Conservation (phyloP, 2,329 filamentous ascomycete species). For the Biscogniauxia sp. region DNA sequence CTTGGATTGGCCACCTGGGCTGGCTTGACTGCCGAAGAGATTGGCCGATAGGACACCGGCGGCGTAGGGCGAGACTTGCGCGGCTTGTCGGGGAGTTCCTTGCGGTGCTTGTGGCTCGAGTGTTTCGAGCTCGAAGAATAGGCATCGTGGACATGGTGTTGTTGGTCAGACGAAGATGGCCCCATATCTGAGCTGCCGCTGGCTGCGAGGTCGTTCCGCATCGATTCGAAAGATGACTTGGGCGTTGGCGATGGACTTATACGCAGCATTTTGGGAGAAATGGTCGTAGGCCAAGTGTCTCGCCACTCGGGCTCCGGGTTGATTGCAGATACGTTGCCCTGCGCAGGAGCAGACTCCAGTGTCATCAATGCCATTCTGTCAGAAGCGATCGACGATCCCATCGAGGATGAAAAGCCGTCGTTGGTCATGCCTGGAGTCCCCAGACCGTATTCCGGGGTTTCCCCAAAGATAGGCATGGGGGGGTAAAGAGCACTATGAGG, state of each 20-base stretch:
- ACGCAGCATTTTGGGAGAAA: slow-evolving; percentile 30
- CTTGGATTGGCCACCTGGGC: neutral
- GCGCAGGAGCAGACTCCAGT: slow-evolving; percentile 15
- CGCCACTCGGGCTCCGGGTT: slow-evolving; percentile 12
- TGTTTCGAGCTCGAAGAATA: slow-evolving; percentile 11
- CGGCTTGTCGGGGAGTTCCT: slow-evolving; percentile 27
- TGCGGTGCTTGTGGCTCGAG: slow-evolving; percentile 20
- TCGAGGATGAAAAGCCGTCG: slow-evolving; percentile 28
- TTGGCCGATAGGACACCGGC: slow-evolving; percentile 1
- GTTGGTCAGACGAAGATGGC: slow-evolving; percentile 14
- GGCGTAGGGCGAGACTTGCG: slow-evolving; percentile 12
- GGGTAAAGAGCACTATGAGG: slow-evolving; percentile 9
- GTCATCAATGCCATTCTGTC: slow-evolving; percentile 29
- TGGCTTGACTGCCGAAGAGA: neutral
- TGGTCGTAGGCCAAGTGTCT: slow-evolving; percentile 22
- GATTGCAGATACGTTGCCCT: slow-evolving; percentile 7
- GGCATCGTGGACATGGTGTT: slow-evolving; percentile 7
- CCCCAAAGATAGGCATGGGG: slow-evolving; percentile 22
- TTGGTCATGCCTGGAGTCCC: slow-evolving; percentile 15
- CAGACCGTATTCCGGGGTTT: slow-evolving; percentile 20
- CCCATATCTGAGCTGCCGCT: slow-evolving; percentile 18
- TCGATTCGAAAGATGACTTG: slow-evolving; percentile 28
- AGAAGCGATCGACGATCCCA: slow-evolving; percentile 23
- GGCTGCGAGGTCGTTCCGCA: slow-evolving; percentile 15
- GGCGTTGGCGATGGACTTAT: slow-evolving; percentile 31